Evolutionary conservation across 306 rosid species (phyloP), one percentile per base, ranked within the genome.

Genomic region (Castanopsis chinensis): DNA sequence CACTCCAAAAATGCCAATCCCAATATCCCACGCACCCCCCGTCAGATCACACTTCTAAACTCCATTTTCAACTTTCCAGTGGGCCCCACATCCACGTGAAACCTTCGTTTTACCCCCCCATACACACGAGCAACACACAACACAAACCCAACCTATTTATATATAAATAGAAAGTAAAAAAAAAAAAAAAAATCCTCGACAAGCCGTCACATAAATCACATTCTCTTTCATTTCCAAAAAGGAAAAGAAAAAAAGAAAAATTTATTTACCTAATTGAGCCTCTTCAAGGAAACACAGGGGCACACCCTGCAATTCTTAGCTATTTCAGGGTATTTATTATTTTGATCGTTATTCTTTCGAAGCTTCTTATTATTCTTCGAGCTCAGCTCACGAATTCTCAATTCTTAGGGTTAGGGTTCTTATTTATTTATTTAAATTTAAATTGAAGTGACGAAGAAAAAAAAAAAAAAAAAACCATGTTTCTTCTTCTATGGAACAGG

Each of bases 231-330:
- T 18, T 18, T 10, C 53, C 53, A 12, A 49, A 49, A 11, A 49
- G 27, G 19, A 53, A 18, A 6, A 32, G 3, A 20, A 21, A 21
- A 19, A 28, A 18, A 45, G n/a, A 8, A 28, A 49, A 28, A 60
- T 41, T 41, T 41, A 41, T 41, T 41, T 83, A 57, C 85, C 89
- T 70, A 53, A 71, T 83, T 74, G 80, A 82, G 88, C 64, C 72
- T 86, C 71, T 81, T 73, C 74, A 37, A 81, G 87, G 87, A 82
- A 80, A 83, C 90, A 78, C 78, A 72, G 72, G 72, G 76, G 74
- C 79, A 75, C 12, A 20, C 71, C n/a, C 61, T 72, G 83, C 82
- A 69, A 79, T 71, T 80, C 86, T 80, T 78, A 43, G 51, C 89
- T 83, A 80, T 61, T 83, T 78, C 82, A 30, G 65, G 82, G 37